Evolutionary conservation across 805 yeast species (phyloP).

Genomic region (Zygotorulaspora danielsina): DNA sequence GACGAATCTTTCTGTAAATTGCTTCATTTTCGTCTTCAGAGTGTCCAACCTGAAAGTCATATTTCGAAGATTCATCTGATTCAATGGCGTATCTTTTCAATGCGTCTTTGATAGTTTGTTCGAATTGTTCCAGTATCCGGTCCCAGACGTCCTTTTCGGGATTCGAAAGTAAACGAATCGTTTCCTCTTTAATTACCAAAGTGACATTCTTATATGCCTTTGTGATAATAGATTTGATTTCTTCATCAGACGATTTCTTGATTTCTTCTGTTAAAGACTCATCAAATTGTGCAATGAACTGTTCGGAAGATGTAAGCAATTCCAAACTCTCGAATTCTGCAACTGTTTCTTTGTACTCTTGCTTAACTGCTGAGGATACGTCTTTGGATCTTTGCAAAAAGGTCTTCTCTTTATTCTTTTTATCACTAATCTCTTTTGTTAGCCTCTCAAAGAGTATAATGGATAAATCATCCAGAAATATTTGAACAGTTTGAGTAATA

Average conservation of each 20-base stretch:
- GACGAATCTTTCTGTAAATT: slow-evolving; percentile 44
- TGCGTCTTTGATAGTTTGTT: slow-evolving; percentile 30
- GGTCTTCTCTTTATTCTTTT: slow-evolving; percentile 30
- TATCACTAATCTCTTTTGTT: slow-evolving; percentile 23
- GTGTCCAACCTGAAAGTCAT: slow-evolving; percentile 68
- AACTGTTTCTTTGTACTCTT: slow-evolving; percentile 16
- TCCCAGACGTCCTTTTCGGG: slow-evolving; percentile 63
- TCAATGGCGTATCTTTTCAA: slow-evolving; percentile 31
- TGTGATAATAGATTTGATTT: slow-evolving; percentile 41
- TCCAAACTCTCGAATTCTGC: slow-evolving; percentile 36
- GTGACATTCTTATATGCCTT: slow-evolving; percentile 46
- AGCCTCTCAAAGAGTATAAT: slow-evolving; percentile 35
- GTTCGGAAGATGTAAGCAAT: slow-evolving; percentile 5
- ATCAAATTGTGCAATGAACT: slow-evolving; percentile 11
- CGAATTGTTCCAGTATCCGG: slow-evolving; percentile 44
- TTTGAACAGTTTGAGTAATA: slow-evolving; percentile 42
- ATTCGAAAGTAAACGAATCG: slow-evolving; percentile 44
- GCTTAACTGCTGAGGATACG: slow-evolving; percentile 28
- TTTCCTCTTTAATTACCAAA: slow-evolving; percentile 46
- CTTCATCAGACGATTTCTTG: slow-evolving; percentile 37
- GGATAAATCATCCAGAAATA: slow-evolving; percentile 39
- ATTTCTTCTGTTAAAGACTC: slow-evolving; percentile 30
- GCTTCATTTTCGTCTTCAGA: slow-evolving; percentile 38
- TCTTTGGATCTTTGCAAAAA: slow-evolving; percentile 34
- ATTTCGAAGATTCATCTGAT: slow-evolving; percentile 26